These are phyloP conservation scores for Amaranthus palmeri DNA, from an alignment of 148 eudicot species.

Conservation along the genomic window DNA sequence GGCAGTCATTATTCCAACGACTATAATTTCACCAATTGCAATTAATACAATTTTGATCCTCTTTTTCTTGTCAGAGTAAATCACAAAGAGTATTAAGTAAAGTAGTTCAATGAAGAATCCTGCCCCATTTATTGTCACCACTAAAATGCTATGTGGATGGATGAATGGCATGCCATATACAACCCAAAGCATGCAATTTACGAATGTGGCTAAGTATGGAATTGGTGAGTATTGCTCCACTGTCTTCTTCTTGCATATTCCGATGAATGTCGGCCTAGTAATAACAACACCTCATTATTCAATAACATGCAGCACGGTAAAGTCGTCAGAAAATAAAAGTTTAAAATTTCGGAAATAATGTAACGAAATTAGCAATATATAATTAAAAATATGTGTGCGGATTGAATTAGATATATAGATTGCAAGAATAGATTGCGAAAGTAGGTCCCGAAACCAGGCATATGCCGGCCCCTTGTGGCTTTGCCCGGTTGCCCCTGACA, in stretches of 20 bases:
- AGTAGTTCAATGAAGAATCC: constrained; percentile 58
- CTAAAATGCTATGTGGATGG: constrained; percentile 62
- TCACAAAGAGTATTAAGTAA: constrained; percentile 49
- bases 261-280: constrained; percentile 60
- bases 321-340: too few relatives aligned
- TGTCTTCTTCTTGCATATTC: constrained; percentile 66
- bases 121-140: constrained; percentile 65
- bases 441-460: too few relatives aligned
- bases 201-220: constrained; percentile 71
- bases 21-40: constrained; percentile 39
- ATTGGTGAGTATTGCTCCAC: constrained; percentile 78
- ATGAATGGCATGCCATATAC: constrained; percentile 79
- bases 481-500: too few relatives aligned
- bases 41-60: constrained; percentile 37
- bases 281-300: neutral
- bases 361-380: too few relatives aligned
- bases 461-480: too few relatives aligned
- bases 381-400: too few relatives aligned
- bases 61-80: constrained; percentile 46
- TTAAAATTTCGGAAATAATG: too few relatives aligned
- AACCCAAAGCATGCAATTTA: constrained; percentile 82
- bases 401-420: too few relatives aligned
- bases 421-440: too few relatives aligned
- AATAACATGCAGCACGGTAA: too few relatives aligned
- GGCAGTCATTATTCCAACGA: constrained; percentile 41